Base-by-base conservation (phyloP, 2,329 filamentous ascomycete species). In the Blumeria hordei region DNA sequence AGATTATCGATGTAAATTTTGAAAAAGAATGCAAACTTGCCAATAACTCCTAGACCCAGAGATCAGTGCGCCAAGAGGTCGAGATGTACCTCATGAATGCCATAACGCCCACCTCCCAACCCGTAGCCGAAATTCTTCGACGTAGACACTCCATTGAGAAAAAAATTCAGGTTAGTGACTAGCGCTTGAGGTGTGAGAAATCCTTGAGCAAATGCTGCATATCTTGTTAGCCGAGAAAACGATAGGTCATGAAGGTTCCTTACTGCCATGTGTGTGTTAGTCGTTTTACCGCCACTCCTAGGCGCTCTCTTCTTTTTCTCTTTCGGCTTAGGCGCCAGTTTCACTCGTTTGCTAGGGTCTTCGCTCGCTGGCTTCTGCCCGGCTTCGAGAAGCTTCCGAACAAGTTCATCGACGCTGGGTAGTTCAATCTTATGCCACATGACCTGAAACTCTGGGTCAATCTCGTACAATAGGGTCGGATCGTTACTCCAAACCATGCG, bases 401-500 rank as follows among this genome's bases (percentile, higher is more conserved):
- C 67, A n/a, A 69, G 60, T 36, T 67, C 66, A 55, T 68, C 65
- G 7, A 66, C 60, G 36, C 63, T 62, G 12, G 92, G 92, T 28
- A 96, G 71, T 62, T 80, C 77, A 54, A 86, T 82, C 64, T 83
- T 83, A 59, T 82, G 75, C 88, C 88, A 98, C 69, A 90, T 83
- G 57, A 72, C 71, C 66, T 81, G 76, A 67, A 96, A 95, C 66
- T 94, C 87, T 8, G 76, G 70, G 64, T 95, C 88, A 61, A 96
- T 81, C 37, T 71, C 67, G 64, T 88, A 76, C 62, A 80, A 77
- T 54, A 94, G 75, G 11, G 79, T 81, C 12, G 87, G 77, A 62
- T 94, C 86, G 67, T 98, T 86, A 54, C 81, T 75, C 87, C 88
- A 96, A 54, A 98, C 81, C 71, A 83, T 85, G 62, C 82, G 80